A percentile compares a stretch with the other conserved stretches of the same genome.
phyloP scores from a whole-genome alignment of 2,329 filamentous ascomycete species.

The Curvularia eragrostidis region DNA sequence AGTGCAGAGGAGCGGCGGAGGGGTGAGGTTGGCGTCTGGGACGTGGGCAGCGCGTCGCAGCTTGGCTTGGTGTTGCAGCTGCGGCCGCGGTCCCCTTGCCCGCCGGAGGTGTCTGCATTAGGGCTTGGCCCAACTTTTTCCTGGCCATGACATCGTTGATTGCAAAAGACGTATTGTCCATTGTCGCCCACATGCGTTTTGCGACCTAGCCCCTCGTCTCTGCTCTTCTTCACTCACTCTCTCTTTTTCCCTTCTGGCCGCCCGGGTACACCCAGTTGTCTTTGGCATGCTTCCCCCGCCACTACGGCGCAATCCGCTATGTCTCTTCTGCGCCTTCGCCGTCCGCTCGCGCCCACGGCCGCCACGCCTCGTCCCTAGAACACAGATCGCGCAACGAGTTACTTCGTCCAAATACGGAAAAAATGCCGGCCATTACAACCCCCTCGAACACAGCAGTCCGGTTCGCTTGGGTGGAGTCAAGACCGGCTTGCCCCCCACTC shows the following conservation, averaged over 20 bases:
- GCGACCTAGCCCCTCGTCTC: not conserved
- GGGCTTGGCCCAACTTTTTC: conserved; percentile 34
- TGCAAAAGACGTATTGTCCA: not conserved
- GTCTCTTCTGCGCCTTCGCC: conserved; percentile 52
- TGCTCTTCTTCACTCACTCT: not conserved
- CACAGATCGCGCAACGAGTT: conserved; percentile 30
- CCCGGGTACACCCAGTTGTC: conserved; percentile 5
- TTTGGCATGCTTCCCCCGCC: conserved; percentile 38
- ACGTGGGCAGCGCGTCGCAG: conserved; percentile 30
- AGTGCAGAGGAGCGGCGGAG: not conserved
- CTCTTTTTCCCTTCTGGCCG: not conserved
- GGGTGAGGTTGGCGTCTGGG: conserved; percentile 15
- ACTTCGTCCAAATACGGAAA: not conserved
- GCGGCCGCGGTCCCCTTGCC: conserved; percentile 20
- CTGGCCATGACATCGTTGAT: conserved; percentile 26
- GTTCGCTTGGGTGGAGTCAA: not conserved
- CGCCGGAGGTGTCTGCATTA: conserved; percentile 19
- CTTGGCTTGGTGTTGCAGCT: conserved; percentile 25
- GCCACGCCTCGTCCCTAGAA: conserved; percentile 39
- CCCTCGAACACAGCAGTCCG: not conserved
- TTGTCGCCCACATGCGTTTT: conserved; percentile 3
- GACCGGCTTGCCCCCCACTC: not conserved
- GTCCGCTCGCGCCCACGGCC: conserved; percentile 28
- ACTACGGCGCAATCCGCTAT: conserved; percentile 42
- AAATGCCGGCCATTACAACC: not conserved